Evolutionary conservation across 805 yeast genomes (phyloP), one percentile per base, ranked within the genome.

Genomic region (Cephaloascus albidus): DNA sequence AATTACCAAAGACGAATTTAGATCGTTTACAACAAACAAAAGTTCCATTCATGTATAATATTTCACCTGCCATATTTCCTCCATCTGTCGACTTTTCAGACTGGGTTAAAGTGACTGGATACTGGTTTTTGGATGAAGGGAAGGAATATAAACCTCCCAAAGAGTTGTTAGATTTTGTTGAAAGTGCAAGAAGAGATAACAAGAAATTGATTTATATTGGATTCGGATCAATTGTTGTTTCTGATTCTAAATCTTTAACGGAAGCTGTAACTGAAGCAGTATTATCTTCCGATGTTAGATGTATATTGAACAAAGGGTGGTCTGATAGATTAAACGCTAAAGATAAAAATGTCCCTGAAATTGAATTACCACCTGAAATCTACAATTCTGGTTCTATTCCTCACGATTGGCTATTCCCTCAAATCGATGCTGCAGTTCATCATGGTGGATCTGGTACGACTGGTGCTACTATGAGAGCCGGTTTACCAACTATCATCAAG

Each of bases 391-490:
- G 93, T 2, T 54, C 80, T 8, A 68, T 85, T 12, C 96, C 96
- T 0, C 97, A 90, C 55, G 96, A 88, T 54, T 90, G 97, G 97
- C 63, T 90, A 30, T 90, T 90, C 59, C 83, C 90, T 0, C 78
- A 76, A 44, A 66, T 90, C 35, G 96, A 90, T 60, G 96, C 90
- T 0, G 95, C 95, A 0, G 96, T 90, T 3, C 97, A 90, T 55
- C 97, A 90, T 55, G 97, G 97, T 32, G 97, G 97, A 0, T 82
- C 95, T 0, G 97, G 97, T 2, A 86, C 97, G 0, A 90, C 97
- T 0, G 97, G 97, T 5, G 96, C 96, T 0, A 74, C 94, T 2
- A 57, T 90, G 40, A 67, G 89, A 44, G 82, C 85, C 12, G 97
- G 97, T 0, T 57, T 84, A 26, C 97, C 97, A 1, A 87, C 95